A percentile compares a stretch with the other conserved stretches of the same genome.
These are phyloP conservation scores for Pseudogymnoascus sp. DNA, from an alignment of 2,329 filamentous ascomycete genomes.

Conservation along the genomic window DNA sequence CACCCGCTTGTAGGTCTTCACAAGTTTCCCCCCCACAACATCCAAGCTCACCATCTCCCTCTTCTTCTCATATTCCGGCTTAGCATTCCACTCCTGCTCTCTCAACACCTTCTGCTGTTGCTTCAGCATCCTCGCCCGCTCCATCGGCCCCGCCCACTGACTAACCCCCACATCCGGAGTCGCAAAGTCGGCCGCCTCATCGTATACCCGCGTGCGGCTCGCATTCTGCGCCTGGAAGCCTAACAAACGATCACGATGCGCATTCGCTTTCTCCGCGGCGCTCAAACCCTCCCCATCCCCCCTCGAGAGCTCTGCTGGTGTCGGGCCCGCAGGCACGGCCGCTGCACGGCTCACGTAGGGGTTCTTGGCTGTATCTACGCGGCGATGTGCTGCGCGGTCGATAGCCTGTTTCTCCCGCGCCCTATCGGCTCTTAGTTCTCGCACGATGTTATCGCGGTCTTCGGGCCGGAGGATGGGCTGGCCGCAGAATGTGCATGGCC, in stretches of 20 bases:
- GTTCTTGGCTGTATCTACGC: conserved; percentile 47
- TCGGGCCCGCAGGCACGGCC: conserved; percentile 3
- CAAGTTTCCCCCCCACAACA: conserved; percentile 55
- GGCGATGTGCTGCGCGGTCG: conserved; percentile 64
- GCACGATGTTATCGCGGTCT: conserved; percentile 81
- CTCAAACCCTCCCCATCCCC: conserved; percentile 8
- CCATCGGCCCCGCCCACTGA: conserved; percentile 62
- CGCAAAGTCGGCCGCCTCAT: conserved; percentile 63
- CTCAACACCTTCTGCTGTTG: conserved; percentile 61
- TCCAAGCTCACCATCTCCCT: conserved; percentile 63
- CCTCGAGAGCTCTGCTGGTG: conserved; percentile 15
- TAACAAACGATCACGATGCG: conserved; percentile 59
- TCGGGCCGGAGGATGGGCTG: conserved; percentile 61
- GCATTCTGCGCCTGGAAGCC: conserved; percentile 65
- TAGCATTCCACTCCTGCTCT: conserved; percentile 61
- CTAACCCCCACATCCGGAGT: conserved; percentile 49
- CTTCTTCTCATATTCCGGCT: conserved; percentile 65
- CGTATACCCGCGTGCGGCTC: conserved; percentile 59
- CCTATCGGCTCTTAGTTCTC: conserved; percentile 74
- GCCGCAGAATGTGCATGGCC: conserved; percentile 88
- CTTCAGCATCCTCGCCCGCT: conserved; percentile 61
- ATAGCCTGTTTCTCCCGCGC: conserved; percentile 79
- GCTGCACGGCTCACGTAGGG: neutral
- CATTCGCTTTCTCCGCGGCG: conserved; percentile 43
- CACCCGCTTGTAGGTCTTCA: conserved; percentile 24